A percentile compares a stretch with the other conserved stretches of the same genome.
Conservation (phyloP, 2,329 filamentous ascomycete species). For the Fusarium phyllophilum region DNA sequence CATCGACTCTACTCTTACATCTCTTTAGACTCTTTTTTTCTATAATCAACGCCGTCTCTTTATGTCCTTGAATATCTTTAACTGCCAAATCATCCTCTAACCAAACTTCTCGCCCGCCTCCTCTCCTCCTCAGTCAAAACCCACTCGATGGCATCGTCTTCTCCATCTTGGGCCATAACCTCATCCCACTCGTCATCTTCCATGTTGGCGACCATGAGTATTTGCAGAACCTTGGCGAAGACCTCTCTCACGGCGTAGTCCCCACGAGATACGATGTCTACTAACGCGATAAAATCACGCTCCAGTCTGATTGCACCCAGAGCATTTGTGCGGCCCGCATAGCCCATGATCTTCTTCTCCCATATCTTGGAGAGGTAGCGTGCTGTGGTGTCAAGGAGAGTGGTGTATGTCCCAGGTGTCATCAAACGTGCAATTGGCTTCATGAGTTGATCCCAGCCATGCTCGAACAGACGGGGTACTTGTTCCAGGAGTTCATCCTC, state of each 20-base stretch:
- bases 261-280: constrained; percentile 72
- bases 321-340: constrained; percentile 80
- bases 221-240: constrained; percentile 81
- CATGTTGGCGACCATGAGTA: constrained; percentile 90
- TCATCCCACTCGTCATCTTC: constrained; percentile 97
- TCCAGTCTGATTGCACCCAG: constrained; percentile 86
- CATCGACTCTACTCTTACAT: constrained; percentile 16
- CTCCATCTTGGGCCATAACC: constrained; percentile 61
- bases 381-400: constrained; percentile 78
- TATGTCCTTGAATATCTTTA: constrained; percentile 13
- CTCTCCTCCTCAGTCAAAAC: constrained; percentile 79
- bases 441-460: constrained; percentile 87
- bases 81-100: constrained; percentile 50
- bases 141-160: constrained; percentile 74
- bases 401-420: constrained; percentile 79
- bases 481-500: constrained; percentile 69
- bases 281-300: constrained; percentile 81
- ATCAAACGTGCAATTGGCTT: constrained; percentile 86
- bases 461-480: constrained; percentile 82
- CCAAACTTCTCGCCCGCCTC: constrained; percentile 75
- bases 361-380: constrained; percentile 80
- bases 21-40: constrained; percentile 14
- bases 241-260: constrained; percentile 81
- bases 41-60: constrained; percentile 22
- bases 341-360: constrained; percentile 87